These are phyloP conservation scores for Glutinoglossum americanum DNA, from an alignment of 495 filamentous ascomycete species.

Conservation along the genomic window DNA sequence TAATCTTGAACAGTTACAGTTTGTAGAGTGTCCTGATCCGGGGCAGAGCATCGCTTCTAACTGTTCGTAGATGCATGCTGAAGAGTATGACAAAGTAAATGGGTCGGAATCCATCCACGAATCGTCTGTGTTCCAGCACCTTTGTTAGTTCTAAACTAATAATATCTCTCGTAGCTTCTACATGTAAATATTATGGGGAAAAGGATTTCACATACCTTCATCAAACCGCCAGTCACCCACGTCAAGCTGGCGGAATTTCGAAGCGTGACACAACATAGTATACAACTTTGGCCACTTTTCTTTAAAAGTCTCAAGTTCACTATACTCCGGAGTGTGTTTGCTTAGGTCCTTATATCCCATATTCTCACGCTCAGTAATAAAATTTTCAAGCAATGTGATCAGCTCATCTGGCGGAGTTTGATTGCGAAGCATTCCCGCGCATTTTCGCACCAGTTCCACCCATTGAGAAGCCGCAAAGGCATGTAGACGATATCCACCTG, in stretches of 20 bases:
- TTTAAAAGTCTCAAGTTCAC: neutral
- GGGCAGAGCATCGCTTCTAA: constrained; percentile 4
- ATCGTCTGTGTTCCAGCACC: neutral
- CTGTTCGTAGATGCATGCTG: constrained; percentile 4
- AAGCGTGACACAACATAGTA: neutral
- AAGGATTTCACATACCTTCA: neutral
- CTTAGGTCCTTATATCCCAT: neutral
- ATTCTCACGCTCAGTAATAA: constrained; percentile 2
- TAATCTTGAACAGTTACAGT: constrained; percentile 5
- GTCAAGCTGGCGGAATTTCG: neutral
- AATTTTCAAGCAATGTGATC: constrained; percentile 3
- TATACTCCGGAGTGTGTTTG: neutral
- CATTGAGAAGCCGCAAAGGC: constrained; percentile 7
- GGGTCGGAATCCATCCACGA: constrained; percentile 6
- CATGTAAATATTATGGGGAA: neutral
- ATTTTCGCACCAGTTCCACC: constrained; percentile 7
- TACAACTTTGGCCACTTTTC: neutral
- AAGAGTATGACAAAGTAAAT: constrained; percentile 6
- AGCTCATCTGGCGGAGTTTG: constrained; percentile 5
- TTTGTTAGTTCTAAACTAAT: too few species aligned
- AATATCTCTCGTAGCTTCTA: too few species aligned
- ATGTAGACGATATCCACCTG: constrained; percentile 9
- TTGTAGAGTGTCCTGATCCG: neutral
- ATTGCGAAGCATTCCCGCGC: constrained; percentile 1
- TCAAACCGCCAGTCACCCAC: neutral